Percentiles rank a stretch among this genome's conserved stretches.
These are phyloP conservation scores for Shiraia bambusicola DNA, from an alignment of 2,329 filamentous ascomycete genomes.

Conservation along the genomic window DNA sequence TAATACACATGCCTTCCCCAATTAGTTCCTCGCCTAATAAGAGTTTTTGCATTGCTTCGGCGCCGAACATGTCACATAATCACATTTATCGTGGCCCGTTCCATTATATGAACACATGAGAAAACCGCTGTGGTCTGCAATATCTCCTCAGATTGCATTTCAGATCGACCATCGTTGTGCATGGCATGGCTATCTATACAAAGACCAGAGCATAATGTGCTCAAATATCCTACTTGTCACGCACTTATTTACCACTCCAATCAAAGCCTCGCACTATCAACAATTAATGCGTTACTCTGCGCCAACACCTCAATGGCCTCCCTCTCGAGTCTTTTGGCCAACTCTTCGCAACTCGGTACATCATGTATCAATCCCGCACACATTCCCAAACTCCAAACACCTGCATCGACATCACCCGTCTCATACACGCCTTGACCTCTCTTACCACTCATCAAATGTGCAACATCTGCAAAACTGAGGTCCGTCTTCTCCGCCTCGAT, in stretches of 20 bases:
- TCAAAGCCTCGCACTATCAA: conserved; percentile 16
- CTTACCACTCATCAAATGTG: conserved; percentile 32
- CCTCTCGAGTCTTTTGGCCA: conserved; percentile 31
- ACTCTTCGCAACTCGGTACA: conserved; percentile 47
- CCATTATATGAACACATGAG: too few relatives aligned
- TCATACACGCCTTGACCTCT: conserved; percentile 29
- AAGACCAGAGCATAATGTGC: too few relatives aligned
- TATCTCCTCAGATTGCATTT: too few relatives aligned
- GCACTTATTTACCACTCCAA: not conserved
- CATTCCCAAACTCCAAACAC: conserved; percentile 76
- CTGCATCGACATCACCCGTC: conserved; percentile 30
- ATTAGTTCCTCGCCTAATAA: too few relatives aligned
- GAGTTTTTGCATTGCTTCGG: too few relatives aligned
- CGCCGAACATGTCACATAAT: too few relatives aligned
- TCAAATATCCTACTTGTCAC: not conserved
- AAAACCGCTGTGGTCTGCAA: too few relatives aligned
- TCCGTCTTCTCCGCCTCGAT: conserved; percentile 31
- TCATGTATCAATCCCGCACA: conserved; percentile 70
- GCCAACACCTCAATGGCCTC: conserved; percentile 27
- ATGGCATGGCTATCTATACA: too few relatives aligned
- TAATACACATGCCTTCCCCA: too few relatives aligned
- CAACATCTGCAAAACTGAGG: conserved; percentile 30
- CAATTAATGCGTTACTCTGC: conserved; percentile 20
- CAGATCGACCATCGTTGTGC: too few relatives aligned
- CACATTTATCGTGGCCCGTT: too few relatives aligned